Conservation (phyloP, 106 monocot genomes). For the Apostasia shenzhenica region DNA sequence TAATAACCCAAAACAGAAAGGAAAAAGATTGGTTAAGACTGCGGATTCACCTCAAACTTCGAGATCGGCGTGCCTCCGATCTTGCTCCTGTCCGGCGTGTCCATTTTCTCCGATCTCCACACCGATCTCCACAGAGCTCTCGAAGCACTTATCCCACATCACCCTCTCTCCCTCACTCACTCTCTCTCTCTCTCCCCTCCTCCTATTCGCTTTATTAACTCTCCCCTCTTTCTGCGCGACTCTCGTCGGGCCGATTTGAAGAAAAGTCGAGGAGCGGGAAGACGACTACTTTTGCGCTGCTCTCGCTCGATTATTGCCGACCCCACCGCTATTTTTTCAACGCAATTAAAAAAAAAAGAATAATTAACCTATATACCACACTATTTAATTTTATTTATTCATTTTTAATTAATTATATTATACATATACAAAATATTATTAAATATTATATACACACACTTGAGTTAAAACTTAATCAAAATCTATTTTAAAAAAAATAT, state of each 20-base stretch:
- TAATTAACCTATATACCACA: too few relatives aligned
- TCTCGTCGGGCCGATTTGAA: background rate
- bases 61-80: conserved; percentile 15
- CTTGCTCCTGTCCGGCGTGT: conserved; percentile 23
- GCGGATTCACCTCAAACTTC: conserved; percentile 12
- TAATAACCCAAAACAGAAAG: background rate
- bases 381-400: too few relatives aligned
- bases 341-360: too few relatives aligned
- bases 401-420: too few relatives aligned
- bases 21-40: background rate
- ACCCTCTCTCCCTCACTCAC: background rate
- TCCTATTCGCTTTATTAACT: background rate
- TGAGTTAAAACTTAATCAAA: too few relatives aligned
- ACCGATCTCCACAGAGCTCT: background rate
- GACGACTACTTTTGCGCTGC: background rate
- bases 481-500: too few relatives aligned
- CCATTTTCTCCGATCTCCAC: conserved; percentile 11
- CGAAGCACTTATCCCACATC: background rate
- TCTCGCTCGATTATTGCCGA: background rate
- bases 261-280: conserved; percentile 4
- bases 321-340: background rate
- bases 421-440: too few relatives aligned
- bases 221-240: background rate
- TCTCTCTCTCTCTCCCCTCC: background rate
- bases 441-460: too few relatives aligned